A percentile compares a stretch with the other conserved stretches of the same genome.
Evolutionary conservation across 805 yeast genomes (phyloP).

Genomic region (Ogataea pini): DNA sequence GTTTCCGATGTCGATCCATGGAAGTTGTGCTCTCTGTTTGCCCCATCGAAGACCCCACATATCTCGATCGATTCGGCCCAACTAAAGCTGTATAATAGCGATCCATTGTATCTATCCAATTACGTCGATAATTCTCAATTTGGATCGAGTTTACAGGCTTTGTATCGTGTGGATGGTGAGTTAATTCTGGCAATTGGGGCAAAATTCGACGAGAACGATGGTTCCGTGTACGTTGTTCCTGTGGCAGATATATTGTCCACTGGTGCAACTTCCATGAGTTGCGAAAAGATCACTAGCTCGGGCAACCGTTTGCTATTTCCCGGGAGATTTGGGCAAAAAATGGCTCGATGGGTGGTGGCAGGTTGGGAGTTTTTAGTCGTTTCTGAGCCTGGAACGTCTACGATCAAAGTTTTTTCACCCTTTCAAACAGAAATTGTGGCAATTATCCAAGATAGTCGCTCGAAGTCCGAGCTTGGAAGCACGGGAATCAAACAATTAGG

Average conservation of each 20-base stretch:
- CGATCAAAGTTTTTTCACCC: conserved; percentile 38
- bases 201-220: conserved; percentile 44
- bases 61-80: too few species aligned
- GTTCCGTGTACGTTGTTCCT: conserved; percentile 48
- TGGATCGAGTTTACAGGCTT: conserved; percentile 47
- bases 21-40: conserved; percentile 36
- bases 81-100: not conserved
- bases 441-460: conserved; percentile 21
- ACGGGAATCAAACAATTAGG: conserved; percentile 48
- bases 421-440: conserved; percentile 18
- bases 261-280: not conserved
- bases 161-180: conserved; percentile 40
- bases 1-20: conserved; percentile 31
- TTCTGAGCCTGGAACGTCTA: conserved; percentile 54
- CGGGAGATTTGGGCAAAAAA: conserved; percentile 44
- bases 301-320: conserved; percentile 28
- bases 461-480: conserved; percentile 37
- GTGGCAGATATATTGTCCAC: conserved; percentile 29
- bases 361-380: conserved; percentile 43
- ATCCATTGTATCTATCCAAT: conserved; percentile 16
- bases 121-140: conserved; percentile 40
- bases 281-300: not conserved
- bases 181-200: conserved; percentile 52
- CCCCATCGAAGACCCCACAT: too few species aligned
- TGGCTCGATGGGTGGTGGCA: conserved; percentile 33